Base-by-base conservation (phyloP, 306 rosid genomes). In the Pterocarpus santalinus region DNA sequence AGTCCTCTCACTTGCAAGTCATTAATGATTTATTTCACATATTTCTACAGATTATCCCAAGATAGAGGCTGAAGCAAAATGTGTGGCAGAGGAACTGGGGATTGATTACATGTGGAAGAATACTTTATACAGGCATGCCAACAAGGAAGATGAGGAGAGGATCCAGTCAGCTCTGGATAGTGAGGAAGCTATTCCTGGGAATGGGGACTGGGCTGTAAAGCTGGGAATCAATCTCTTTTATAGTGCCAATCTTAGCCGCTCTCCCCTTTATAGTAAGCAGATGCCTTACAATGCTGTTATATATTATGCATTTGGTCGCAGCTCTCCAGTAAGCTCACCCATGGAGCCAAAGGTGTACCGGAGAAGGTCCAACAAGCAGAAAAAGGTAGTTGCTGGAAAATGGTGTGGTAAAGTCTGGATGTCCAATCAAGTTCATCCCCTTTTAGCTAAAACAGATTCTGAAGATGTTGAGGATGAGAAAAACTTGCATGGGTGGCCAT, bases 371-470 rank as follows among this genome's bases (percentile, higher is more conserved):
- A 84, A 87, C 85, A 89, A 76, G 81, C 95, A 85, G 86, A 96
- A 88, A 89, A 93, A 92, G 83, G 80, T 90, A 17, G 97, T 96
- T 87, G 98, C 92, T 43, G 99, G 99, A 44, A 93, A 90, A 89
- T 96, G 99, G 99, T 96, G 99, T 34, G 98, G 99, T 46, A 96
- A 89, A 90, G 97, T 96, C 76, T 96, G 99, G 99, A 96, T 92
- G 97, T 93, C 98, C 28, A 84, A 83, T 85, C 99, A 96, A 84
- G 97, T 93, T 67, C 99, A 96, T 87, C 94, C 97, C 73, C 88
- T 92, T 53, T 86, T 96, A 69, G 87, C 82, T 32, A 92, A 90
- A 87, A 80, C 85, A 82, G 93, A 92, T 61, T 78, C 86, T 66
- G 91, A 89, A 30, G 92, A 90, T 67, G 91, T 77, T 65, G 91